Evolutionary conservation across 345 rosid genomes (phyloP).

Genomic region (rapeseed (Brassica napus)): Da-Ae NC_063451.1:2098001-2098500

Average conservation of each 20-base stretch:
- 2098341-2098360: slow-evolving; percentile 79
- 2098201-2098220: slow-evolving; percentile 29
- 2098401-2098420: slow-evolving; percentile 77
- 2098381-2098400: slow-evolving; percentile 70
- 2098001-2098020: slow-evolving; percentile 21
- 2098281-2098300: background rate
- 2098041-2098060: background rate
- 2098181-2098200: slow-evolving; percentile 70
- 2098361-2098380: slow-evolving; percentile 83
- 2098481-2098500: slow-evolving; percentile 31
- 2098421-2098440: slow-evolving; percentile 80
- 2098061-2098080: background rate
- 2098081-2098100: background rate
- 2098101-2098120: background rate
- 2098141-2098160: slow-evolving; percentile 16
- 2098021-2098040: slow-evolving; percentile 18
- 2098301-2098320: background rate
- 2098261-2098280: background rate
- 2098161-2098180: slow-evolving; percentile 31
- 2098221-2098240: background rate
- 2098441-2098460: slow-evolving; percentile 60
- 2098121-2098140: slow-evolving; percentile 14
- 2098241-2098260: background rate
- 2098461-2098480: slow-evolving; percentile 71
- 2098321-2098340: slow-evolving; percentile 62